phyloP scores from a whole-genome alignment of 352 stramenopile species.

The Phytophthora chlamydospora region DNA sequence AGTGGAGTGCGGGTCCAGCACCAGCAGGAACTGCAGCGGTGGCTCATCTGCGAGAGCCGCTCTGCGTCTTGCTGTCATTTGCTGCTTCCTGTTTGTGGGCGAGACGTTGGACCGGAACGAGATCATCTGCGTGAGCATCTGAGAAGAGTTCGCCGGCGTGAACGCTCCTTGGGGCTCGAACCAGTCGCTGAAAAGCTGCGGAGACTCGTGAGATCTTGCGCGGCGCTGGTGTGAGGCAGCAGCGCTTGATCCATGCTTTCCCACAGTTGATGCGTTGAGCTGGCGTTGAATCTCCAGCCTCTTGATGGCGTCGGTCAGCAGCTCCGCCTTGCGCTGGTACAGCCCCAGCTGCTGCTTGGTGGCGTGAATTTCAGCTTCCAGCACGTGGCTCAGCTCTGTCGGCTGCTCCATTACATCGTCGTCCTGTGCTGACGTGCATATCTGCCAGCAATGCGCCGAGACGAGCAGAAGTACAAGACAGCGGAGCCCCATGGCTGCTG shows the following conservation, averaged over 20 bases:
- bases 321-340: slow-evolving; percentile 24
- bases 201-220: slow-evolving; percentile 2
- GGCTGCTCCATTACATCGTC: neutral
- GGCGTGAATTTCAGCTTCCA: slow-evolving; percentile 31
- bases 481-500: neutral
- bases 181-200: slow-evolving; percentile 37
- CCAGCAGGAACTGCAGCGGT: slow-evolving; percentile 37
- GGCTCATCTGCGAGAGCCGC: slow-evolving; percentile 2
- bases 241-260: neutral
- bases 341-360: slow-evolving; percentile 27
- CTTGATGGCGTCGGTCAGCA: slow-evolving; percentile 11
- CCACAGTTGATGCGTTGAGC: neutral
- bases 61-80: slow-evolving; percentile 9
- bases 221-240: neutral
- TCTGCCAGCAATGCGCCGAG: neutral
- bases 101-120: slow-evolving; percentile 30
- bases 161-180: slow-evolving; percentile 23
- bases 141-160: slow-evolving; percentile 3
- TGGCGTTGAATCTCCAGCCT: slow-evolving; percentile 8
- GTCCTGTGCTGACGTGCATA: neutral
- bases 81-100: slow-evolving; percentile 18
- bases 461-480: slow-evolving; percentile 14
- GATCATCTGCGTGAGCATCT: slow-evolving; percentile 21
- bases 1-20: slow-evolving; percentile 30
- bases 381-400: slow-evolving; percentile 1